Conservation (phyloP, 768 basidiomycete genomes). For the Mycena crocata region DNA sequence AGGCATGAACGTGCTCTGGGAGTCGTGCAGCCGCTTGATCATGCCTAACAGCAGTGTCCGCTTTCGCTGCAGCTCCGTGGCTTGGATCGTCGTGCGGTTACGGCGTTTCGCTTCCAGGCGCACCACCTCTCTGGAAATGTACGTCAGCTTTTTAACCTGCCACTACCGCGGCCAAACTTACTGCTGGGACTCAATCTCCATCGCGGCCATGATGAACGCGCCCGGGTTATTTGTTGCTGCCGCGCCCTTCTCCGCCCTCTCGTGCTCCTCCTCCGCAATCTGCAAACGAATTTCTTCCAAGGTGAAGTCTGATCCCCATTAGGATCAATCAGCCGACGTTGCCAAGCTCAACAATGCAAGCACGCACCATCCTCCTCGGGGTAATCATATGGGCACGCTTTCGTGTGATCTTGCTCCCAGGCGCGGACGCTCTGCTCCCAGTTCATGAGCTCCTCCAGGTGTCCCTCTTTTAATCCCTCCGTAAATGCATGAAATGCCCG, state of each 20-base stretch:
- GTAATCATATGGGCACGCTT: slow-evolving; percentile 31
- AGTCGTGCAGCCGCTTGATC: slow-evolving; percentile 9
- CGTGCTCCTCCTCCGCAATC: slow-evolving; percentile 34
- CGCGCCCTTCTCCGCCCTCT: background rate
- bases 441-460: slow-evolving; percentile 21
- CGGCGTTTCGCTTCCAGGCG: background rate
- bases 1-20: slow-evolving; percentile 18
- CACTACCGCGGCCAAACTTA: background rate
- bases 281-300: slow-evolving; percentile 19
- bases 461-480: slow-evolving; percentile 23
- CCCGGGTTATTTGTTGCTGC: slow-evolving; percentile 11
- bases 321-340: background rate
- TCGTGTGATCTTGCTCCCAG: slow-evolving; percentile 29
- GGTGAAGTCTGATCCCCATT: slow-evolving; percentile 11
- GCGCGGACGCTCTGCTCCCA: slow-evolving; percentile 28
- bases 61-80: background rate
- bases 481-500: slow-evolving; percentile 27
- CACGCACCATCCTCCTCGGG: slow-evolving; percentile 27
- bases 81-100: slow-evolving; percentile 10
- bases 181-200: slow-evolving; percentile 29
- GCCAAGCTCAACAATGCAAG: too few relatives aligned
- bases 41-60: background rate
- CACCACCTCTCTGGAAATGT: background rate
- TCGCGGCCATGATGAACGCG: slow-evolving; percentile 26
- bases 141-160: background rate